A percentile compares a stretch with the other conserved stretches of the same genome.
Evolutionary conservation across 768 basidiomycete species (phyloP).

Genomic region (Galerina sulciceps): DNA sequence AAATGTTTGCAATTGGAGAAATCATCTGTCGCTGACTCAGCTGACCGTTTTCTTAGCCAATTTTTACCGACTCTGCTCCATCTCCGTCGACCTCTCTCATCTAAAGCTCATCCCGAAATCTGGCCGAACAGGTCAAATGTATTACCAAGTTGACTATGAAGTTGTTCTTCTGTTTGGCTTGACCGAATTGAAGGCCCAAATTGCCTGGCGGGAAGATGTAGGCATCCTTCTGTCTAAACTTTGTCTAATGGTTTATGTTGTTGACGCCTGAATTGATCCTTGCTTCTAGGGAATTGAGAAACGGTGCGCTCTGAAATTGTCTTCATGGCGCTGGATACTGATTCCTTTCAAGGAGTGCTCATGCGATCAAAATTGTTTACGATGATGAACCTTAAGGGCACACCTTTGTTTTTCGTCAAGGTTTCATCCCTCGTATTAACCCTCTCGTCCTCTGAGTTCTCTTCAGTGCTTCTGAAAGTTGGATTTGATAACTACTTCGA

Average conservation of each 20-base stretch:
- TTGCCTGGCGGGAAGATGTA: constrained; percentile 53
- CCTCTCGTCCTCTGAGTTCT: no score
- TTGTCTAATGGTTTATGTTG: no score
- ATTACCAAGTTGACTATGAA: constrained; percentile 33
- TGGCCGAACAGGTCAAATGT: constrained; percentile 6
- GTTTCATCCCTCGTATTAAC: no score
- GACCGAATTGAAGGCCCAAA: constrained; percentile 53
- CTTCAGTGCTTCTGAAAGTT: no score
- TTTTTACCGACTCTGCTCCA: constrained; percentile 4
- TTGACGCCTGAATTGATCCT: not conserved
- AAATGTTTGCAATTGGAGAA: no score
- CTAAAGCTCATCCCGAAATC: not conserved
- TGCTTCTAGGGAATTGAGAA: constrained; percentile 7
- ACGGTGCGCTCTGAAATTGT: not conserved
- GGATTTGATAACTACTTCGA: no score
- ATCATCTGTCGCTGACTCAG: not conserved
- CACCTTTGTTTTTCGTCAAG: no score
- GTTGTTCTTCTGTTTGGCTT: constrained; percentile 52
- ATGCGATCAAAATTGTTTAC: no score
- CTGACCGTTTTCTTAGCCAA: not conserved
- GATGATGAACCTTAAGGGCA: no score
- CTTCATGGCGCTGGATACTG: no score
- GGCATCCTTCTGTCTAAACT: constrained; percentile 9
- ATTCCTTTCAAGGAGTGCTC: no score
- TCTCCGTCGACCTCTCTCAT: constrained; percentile 12